These are phyloP conservation scores for Fagus crenata DNA, from an alignment of 306 rosid genomes.

Conservation along the genomic window DNA sequence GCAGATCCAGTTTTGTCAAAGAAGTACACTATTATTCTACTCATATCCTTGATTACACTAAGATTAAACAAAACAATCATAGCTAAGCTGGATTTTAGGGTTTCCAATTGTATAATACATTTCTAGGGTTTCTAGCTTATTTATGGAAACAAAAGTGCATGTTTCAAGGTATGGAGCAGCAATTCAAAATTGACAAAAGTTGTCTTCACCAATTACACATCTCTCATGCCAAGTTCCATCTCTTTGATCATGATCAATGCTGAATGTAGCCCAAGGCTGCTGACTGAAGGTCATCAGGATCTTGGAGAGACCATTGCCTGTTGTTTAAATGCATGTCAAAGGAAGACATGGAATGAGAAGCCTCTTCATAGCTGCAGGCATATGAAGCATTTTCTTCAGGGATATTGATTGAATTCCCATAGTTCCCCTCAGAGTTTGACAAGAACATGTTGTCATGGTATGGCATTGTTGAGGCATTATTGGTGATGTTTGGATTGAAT, in stretches of 20 bases:
- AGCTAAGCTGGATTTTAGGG: constrained; percentile 25
- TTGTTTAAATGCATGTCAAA: constrained; percentile 51
- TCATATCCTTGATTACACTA: constrained; percentile 36
- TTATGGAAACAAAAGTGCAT: constrained; percentile 46
- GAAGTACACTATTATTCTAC: constrained; percentile 36
- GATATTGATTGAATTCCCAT: constrained; percentile 41
- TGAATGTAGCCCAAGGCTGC: constrained; percentile 63
- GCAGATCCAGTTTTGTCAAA: constrained; percentile 29
- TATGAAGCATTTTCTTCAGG: constrained; percentile 61
- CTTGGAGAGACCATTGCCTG: constrained; percentile 56
- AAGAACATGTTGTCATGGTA: constrained; percentile 39
- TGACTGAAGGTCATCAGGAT: constrained; percentile 62
- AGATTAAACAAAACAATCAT: constrained; percentile 34
- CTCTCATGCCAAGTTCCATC: constrained; percentile 15
- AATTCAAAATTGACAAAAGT: constrained; percentile 39
- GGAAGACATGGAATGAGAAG: constrained; percentile 56
- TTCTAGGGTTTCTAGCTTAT: constrained; percentile 58
- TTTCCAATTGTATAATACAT: constrained; percentile 47
- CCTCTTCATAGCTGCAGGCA: constrained; percentile 63
- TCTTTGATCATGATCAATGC: constrained; percentile 27
- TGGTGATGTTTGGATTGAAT: constrained; percentile 39
- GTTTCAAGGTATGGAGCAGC: constrained; percentile 37
- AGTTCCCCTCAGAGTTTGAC: constrained; percentile 50
- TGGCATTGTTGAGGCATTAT: constrained; percentile 31
- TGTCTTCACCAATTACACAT: constrained; percentile 34